Evolutionary conservation across 768 basidiomycete genomes (phyloP), one percentile per base, ranked within the genome.

Genomic region (Leccinellum albellum): DNA sequence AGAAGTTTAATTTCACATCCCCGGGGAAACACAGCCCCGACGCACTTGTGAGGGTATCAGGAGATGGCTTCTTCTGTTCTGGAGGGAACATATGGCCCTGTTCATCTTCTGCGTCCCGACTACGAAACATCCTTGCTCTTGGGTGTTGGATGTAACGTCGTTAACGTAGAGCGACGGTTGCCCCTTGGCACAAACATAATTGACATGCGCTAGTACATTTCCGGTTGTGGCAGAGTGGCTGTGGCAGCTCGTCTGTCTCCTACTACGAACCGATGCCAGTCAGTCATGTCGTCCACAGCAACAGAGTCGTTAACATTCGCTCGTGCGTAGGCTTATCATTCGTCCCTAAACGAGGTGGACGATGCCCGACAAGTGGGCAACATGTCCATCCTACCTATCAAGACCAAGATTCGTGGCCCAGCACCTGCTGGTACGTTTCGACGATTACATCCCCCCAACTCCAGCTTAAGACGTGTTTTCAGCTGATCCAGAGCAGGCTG

Each of bases 371-470:
- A 87, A 68, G 87, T 94, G 52, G 97, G 97, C 51, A 98, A 98
- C 72, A 83, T 94, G 72, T 81, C 87, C 53, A 76, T 98, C 66
- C 79, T 98, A 59, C 94, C 97, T 31, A 91, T 99, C 75, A 88
- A 84, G 73, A 94, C 94, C 53, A 88, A 83, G 73, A 83, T 96
- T 68, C 86, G 97, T 56, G 97, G 97, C 23, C 94, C 96, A 64
- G 94, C 97, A 33, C 90, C 92, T 13, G 74, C 84, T 61, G 87
- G 89, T 91, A 62, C 53, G 78, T 70, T 32, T 29, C 46, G 21
- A 55, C 24, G 44, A 51, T 56, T 57, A 51, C 10, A 6, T n/a
- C n/a, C 26, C 40, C 14, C 50, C 54, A 61, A 47, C 53, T 40
- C 57, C 57, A 52, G 58, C 57, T 52, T 57, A 35, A 64, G 48